Base-by-base conservation (phyloP, 495 filamentous ascomycete species). In the Aspergillus bridgeri region DNA sequence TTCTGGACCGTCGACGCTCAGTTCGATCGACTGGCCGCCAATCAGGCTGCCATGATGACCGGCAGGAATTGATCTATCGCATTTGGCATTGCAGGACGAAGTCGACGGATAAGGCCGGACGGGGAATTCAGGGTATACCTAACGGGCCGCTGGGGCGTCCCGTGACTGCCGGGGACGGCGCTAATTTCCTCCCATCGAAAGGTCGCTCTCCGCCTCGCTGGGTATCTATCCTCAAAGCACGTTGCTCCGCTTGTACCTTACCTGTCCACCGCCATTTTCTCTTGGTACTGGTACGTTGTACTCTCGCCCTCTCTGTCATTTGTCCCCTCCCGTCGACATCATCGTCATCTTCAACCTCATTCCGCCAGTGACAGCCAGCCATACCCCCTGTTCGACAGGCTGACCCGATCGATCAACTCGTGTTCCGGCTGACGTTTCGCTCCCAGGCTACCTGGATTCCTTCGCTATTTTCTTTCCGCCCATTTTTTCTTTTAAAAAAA, bases 181-280 rank as follows among this genome's bases (percentile, higher is more conserved):
- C 19, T 47, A 23, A 23, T 22, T 48, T 9, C 29, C 29, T 33
- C 29, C 33, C 33, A 13, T 13, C 7, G 33, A 38, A 8, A 38
- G 9, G 33, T 11, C 33, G 13, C 33, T 61, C 58, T 47, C 57
- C 54, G 54, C 52, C 56, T 61, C 59, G 48, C 57, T 56, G 19
- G 55, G 55, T 57, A 57, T 57, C 52, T 52, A 47, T 57, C 57
- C 47, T 56, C 45, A 27, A 18, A 44, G 47, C 57, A 38, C 27
- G 44, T 54, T 47, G 25, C 51, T 42, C 27, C 46, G 42, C 53
- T 44, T 24, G 17, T 25, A 23, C 48, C 48, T 24, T 33, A 27
- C 11, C 51, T 56, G 51, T 53, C 64, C 62, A 64, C 61, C 61
- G 61, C 64, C 58, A 61, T 62, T 62, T 64, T 7, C 42, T 57